phyloP scores from a whole-genome alignment of 2,329 filamentous ascomycete species.

The Hysterium pulicare region DNA sequence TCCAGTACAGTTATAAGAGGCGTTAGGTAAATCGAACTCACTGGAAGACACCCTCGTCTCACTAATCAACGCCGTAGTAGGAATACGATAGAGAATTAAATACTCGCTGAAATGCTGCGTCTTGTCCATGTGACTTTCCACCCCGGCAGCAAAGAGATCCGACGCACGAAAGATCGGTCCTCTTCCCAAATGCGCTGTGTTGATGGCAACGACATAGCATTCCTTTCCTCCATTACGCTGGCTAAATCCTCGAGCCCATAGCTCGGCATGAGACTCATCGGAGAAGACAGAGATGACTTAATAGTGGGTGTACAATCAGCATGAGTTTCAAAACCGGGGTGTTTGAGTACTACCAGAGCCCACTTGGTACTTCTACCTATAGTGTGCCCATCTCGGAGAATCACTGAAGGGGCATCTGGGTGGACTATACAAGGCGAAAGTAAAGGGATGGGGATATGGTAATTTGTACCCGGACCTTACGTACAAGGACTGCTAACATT shows the following conservation, averaged over 20 bases:
- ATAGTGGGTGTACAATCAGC: no score
- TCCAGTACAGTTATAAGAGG: no score
- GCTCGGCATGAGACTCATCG: not conserved
- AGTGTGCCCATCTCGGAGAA: no score
- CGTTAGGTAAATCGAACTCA: not conserved
- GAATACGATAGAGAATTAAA: conserved; percentile 1
- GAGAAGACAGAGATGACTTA: conserved; percentile 5
- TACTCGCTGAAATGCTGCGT: conserved; percentile 4
- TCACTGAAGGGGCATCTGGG: no score
- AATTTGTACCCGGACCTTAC: no score
- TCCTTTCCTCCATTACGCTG: not conserved
- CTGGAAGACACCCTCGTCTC: not conserved
- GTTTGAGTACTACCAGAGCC: no score
- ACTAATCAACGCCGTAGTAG: not conserved
- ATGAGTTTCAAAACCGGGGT: no score
- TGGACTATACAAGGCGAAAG: no score
- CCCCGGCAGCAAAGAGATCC: not conserved
- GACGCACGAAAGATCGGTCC: conserved; percentile 3
- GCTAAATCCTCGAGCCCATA: not conserved
- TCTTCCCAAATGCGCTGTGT: not conserved
- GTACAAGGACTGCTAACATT: not conserved
- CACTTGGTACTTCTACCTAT: no score
- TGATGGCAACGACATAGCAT: conserved; percentile 1
- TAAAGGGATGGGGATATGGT: no score
- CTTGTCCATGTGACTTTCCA: not conserved